These are phyloP conservation scores for Pleurotus citrinopileatus DNA, from an alignment of 768 basidiomycete species.

Conservation along the genomic window DNA sequence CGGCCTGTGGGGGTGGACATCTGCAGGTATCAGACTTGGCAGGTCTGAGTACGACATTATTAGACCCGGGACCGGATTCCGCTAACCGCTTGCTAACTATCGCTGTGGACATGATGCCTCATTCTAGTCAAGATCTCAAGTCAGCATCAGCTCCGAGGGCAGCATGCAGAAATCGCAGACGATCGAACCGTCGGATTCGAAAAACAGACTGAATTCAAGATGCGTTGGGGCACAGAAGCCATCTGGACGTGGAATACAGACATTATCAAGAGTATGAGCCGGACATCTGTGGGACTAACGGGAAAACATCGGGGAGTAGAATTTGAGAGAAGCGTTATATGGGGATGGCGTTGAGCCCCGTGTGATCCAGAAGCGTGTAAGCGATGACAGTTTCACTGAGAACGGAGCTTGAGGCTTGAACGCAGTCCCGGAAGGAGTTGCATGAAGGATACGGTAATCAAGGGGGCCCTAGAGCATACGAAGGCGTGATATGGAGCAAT, in stretches of 20 bases:
- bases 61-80: not conserved
- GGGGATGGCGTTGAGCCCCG: not conserved
- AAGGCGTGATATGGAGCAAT: not conserved
- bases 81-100: not conserved
- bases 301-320: not conserved
- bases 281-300: slow-evolving; percentile 8
- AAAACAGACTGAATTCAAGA: too few relatives aligned
- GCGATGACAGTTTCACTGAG: not conserved
- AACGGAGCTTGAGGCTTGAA: not conserved
- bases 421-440: not conserved
- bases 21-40: slow-evolving; percentile 2
- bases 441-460: too few relatives aligned
- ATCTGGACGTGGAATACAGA: too few relatives aligned
- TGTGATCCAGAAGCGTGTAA: not conserved
- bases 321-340: not conserved
- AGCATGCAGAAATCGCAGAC: too few relatives aligned
- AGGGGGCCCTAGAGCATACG: not conserved
- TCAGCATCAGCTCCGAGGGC: too few relatives aligned
- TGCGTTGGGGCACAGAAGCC: too few relatives aligned
- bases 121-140: not conserved
- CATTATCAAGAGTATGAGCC: not conserved
- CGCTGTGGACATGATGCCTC: not conserved
- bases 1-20: slow-evolving; percentile 1
- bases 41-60: not conserved
- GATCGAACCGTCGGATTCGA: too few relatives aligned